Conservation (phyloP, 2,329 filamentous ascomycete genomes). For the Nemania bipapillata region DNA sequence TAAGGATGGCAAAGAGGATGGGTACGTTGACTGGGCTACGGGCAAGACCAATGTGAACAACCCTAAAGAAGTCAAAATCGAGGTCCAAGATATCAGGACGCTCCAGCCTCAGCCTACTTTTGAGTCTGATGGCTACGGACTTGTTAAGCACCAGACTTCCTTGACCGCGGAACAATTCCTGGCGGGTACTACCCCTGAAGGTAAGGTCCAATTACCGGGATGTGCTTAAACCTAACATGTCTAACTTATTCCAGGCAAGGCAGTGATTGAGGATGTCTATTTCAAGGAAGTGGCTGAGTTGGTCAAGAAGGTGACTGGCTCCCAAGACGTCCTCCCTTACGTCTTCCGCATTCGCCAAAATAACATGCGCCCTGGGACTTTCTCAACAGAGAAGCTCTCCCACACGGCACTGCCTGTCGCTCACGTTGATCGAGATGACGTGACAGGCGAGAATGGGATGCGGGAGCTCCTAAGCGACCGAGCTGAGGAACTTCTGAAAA, state of each 20-base stretch:
- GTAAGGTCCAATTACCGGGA: conserved; percentile 24
- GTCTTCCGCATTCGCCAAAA: conserved; percentile 48
- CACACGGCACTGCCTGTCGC: conserved; percentile 46
- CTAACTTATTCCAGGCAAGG: conserved; percentile 42
- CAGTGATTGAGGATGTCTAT: conserved; percentile 45
- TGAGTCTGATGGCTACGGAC: conserved; percentile 44
- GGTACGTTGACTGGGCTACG: conserved; percentile 46
- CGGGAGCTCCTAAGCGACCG: conserved; percentile 44
- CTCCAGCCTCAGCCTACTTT: conserved; percentile 42
- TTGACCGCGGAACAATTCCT: conserved; percentile 46
- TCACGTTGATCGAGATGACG: conserved; percentile 46
- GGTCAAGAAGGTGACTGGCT: conserved; percentile 46
- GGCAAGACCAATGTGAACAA: conserved; percentile 46
- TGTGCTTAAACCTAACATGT: neutral
- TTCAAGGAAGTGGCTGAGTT: conserved; percentile 47
- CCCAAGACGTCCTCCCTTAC: conserved; percentile 45
- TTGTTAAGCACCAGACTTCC: conserved; percentile 45
- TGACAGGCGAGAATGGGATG: conserved; percentile 45
- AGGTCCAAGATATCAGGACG: conserved; percentile 46
- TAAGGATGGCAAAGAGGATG: conserved; percentile 43
- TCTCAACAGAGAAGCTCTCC: conserved; percentile 45
- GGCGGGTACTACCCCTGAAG: conserved; percentile 45
- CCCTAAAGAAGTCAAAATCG: conserved; percentile 44
- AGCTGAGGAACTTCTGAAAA: conserved; percentile 44
- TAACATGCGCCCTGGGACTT: conserved; percentile 43